Percentiles rank a stretch among this genome's conserved stretches.
phyloP scores from a whole-genome alignment of 2,329 filamentous ascomycete species.

The Thelonectria olida region DNA sequence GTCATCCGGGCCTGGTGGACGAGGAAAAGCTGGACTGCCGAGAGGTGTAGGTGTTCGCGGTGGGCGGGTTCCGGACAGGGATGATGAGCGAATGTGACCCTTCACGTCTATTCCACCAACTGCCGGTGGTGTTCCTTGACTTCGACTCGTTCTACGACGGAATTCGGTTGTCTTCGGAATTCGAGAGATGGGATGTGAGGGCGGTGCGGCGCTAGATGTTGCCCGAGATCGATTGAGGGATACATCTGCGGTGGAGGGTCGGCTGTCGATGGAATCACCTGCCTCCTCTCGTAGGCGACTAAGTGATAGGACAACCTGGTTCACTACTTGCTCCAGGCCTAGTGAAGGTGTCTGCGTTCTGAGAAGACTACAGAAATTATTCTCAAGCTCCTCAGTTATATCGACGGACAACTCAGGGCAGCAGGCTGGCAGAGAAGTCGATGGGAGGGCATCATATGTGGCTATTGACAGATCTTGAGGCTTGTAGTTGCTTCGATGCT shows the following conservation, averaged over 20 bases:
- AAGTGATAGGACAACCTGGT: constrained; percentile 54
- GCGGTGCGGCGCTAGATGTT: constrained; percentile 23
- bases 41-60: constrained; percentile 35
- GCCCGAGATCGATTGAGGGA: constrained; percentile 30
- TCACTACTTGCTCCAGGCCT: constrained; percentile 54
- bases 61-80: constrained; percentile 30
- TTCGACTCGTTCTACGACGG: constrained; percentile 27
- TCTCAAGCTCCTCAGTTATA: constrained; percentile 56
- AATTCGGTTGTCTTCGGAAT: constrained; percentile 33
- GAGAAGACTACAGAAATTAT: constrained; percentile 60
- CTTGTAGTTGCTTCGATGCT: constrained; percentile 52
- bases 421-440: constrained; percentile 51
- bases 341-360: constrained; percentile 52
- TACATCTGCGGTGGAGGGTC: constrained; percentile 21
- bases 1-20: constrained; percentile 49
- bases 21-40: constrained; percentile 31
- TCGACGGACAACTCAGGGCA: constrained; percentile 59
- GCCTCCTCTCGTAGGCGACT: constrained; percentile 31
- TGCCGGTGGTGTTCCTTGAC: constrained; percentile 15
- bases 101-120: constrained; percentile 23
- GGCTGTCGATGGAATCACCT: constrained; percentile 22
- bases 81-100: constrained; percentile 28
- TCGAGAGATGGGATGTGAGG: constrained; percentile 29
- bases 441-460: constrained; percentile 41
- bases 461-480: constrained; percentile 42